phyloP scores from a whole-genome alignment of 225 moss, liverwort and hornwort genomes.

The Straminergon stramineum region DNA sequence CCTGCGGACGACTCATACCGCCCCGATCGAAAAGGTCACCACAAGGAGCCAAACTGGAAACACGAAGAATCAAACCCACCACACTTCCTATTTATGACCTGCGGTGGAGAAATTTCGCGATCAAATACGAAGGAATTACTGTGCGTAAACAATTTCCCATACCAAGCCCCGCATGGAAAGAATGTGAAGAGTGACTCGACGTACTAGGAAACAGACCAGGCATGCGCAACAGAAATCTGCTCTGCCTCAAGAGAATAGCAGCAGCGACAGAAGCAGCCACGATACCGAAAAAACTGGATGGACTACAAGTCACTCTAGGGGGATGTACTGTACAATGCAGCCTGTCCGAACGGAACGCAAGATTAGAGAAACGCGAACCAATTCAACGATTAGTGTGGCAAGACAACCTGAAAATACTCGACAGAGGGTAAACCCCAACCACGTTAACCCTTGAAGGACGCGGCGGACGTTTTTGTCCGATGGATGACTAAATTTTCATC shows the following conservation, averaged over 20 bases:
- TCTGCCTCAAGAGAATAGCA: background rate
- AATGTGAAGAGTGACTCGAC: background rate
- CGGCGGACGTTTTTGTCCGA: too few species aligned
- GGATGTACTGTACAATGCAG: background rate
- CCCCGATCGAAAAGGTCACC: background rate
- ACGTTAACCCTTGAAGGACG: too few species aligned
- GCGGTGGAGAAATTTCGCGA: background rate
- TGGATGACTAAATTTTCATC: too few species aligned
- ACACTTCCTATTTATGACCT: background rate
- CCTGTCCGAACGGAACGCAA: background rate
- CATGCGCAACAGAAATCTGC: background rate
- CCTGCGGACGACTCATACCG: slow-evolving; percentile 33
- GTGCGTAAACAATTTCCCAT: background rate
- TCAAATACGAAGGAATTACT: background rate
- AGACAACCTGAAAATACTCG: background rate
- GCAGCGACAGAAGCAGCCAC: background rate
- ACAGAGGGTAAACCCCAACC: too few species aligned
- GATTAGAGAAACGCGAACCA: background rate
- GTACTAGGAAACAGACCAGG: background rate
- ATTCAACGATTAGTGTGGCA: background rate
- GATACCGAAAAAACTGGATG: background rate
- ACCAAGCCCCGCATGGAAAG: background rate
- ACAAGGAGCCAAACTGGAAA: background rate
- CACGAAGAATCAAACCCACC: background rate
- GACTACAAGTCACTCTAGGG: background rate